Conservation (phyloP, 23 red algal species). For the Gracilaria vermiculophylla region DNA sequence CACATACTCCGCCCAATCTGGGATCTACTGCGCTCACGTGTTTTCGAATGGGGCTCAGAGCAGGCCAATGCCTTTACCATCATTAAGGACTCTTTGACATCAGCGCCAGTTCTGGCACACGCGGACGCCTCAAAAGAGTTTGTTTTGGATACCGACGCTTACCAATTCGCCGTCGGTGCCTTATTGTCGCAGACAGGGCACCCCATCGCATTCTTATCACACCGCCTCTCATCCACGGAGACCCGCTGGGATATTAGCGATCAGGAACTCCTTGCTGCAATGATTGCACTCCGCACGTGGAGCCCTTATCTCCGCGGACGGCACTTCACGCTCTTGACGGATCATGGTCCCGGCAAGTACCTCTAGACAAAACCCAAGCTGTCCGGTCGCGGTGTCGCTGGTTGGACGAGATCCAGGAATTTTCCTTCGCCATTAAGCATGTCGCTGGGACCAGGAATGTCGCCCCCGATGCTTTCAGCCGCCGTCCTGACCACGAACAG, state of each 20-base stretch:
- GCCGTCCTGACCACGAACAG: background rate
- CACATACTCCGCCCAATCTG: background rate
- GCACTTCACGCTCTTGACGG: background rate
- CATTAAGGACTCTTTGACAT: background rate
- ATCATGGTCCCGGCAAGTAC: slow-evolving; percentile 42
- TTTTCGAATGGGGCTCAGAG: background rate
- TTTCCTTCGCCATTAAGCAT: background rate
- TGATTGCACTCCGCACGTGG: slow-evolving; percentile 19
- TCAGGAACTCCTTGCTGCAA: slow-evolving; percentile 15
- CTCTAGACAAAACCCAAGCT: slow-evolving; percentile 38
- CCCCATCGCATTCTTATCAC: slow-evolving; percentile 18
- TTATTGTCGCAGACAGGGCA: background rate
- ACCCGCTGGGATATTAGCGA: slow-evolving; percentile 17
- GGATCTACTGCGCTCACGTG: background rate
- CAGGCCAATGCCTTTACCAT: background rate
- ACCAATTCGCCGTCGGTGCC: slow-evolving; percentile 29
- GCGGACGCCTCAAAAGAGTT: background rate
- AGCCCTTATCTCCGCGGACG: slow-evolving; percentile 1
- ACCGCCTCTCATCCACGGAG: background rate
- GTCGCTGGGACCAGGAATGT: background rate
- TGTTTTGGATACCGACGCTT: slow-evolving; percentile 4
- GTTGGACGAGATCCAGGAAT: slow-evolving; percentile 37
- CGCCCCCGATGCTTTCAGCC: background rate
- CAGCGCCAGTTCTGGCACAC: slow-evolving; percentile 4
- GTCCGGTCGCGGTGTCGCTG: slow-evolving; percentile 10